phyloP scores from a whole-genome alignment of 2,329 filamentous ascomycete species.

The Xylariaceae sp. region DNA sequence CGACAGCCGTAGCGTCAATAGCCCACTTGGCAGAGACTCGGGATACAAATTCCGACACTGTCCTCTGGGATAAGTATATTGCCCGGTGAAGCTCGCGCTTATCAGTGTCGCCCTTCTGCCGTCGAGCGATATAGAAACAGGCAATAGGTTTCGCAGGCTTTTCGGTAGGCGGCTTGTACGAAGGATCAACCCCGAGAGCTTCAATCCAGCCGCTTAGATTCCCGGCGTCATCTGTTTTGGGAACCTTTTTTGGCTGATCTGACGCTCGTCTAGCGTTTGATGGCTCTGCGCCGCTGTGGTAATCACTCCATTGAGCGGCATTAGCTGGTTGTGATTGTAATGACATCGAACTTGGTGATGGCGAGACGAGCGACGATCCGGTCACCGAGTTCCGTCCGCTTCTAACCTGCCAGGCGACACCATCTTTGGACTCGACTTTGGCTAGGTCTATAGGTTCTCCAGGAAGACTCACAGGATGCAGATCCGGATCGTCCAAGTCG shows the following conservation, averaged over 20 bases:
- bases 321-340: slow-evolving; percentile 59
- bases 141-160: slow-evolving; percentile 73
- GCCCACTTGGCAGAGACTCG: slow-evolving; percentile 79
- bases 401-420: slow-evolving; percentile 52
- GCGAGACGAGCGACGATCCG: slow-evolving; percentile 65
- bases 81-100: slow-evolving; percentile 74
- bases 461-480: slow-evolving; percentile 73
- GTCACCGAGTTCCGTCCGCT: slow-evolving; percentile 61
- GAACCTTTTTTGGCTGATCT: slow-evolving; percentile 56
- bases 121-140: slow-evolving; percentile 80
- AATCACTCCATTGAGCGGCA: slow-evolving; percentile 59
- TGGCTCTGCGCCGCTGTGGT: slow-evolving; percentile 55
- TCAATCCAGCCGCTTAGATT: slow-evolving; percentile 84
- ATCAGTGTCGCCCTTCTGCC: slow-evolving; percentile 51
- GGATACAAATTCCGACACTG: slow-evolving; percentile 71
- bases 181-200: slow-evolving; percentile 83
- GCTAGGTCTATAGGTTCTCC: slow-evolving; percentile 67
- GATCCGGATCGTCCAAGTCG: slow-evolving; percentile 77
- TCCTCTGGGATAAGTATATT: slow-evolving; percentile 80
- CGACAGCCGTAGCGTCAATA: slow-evolving; percentile 72
- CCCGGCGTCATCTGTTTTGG: slow-evolving; percentile 62
- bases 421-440: slow-evolving; percentile 53
- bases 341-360: slow-evolving; percentile 67
- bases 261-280: slow-evolving; percentile 47
- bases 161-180: slow-evolving; percentile 79